Evolutionary conservation across 371 early-diverging fungal genomes (phyloP).

Genomic region (Mucor sp.): DNA sequence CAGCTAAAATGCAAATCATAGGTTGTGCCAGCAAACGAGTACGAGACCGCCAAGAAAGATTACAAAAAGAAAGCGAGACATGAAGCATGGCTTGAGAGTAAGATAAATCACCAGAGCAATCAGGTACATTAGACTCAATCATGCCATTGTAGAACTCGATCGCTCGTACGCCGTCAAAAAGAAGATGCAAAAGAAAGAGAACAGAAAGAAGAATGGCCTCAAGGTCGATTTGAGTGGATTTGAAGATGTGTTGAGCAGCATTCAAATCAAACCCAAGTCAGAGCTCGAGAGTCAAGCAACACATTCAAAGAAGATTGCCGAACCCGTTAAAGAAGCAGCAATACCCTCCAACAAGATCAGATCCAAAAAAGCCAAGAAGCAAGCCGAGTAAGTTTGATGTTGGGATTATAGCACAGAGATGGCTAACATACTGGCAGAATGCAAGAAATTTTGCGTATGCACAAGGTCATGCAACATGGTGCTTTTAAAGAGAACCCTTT

Average conservation of each 20-base stretch:
- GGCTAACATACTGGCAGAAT: conserved; percentile 31
- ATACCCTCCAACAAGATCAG: conserved; percentile 40
- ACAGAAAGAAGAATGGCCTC: conserved; percentile 35
- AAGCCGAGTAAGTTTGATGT: conserved; percentile 51
- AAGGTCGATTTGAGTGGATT: conserved; percentile 41
- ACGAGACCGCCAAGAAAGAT: conserved; percentile 37
- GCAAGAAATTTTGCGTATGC: conserved; percentile 71
- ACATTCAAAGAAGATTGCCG: conserved; percentile 13
- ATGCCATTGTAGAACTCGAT: conserved; percentile 47
- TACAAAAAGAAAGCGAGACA: conserved; percentile 58
- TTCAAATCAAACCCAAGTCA: conserved; percentile 28
- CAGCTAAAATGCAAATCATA: not conserved
- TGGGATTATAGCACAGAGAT: not conserved
- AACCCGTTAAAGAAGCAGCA: conserved; percentile 9
- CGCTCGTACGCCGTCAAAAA: conserved; percentile 51
- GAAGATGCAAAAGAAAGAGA: conserved; percentile 45
- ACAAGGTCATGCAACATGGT: conserved; percentile 68
- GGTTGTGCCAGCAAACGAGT: conserved; percentile 19
- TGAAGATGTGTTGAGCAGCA: conserved; percentile 45
- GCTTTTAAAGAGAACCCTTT: conserved; percentile 72
- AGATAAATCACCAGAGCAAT: not conserved
- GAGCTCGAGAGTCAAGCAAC: conserved; percentile 24
- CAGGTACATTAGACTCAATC: not conserved
- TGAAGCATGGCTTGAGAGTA: conserved; percentile 63
- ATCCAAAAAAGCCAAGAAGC: conserved; percentile 53